These are phyloP conservation scores for Erodium texanum DNA, from an alignment of 441 rosid species.

Conservation along the genomic window DNA sequence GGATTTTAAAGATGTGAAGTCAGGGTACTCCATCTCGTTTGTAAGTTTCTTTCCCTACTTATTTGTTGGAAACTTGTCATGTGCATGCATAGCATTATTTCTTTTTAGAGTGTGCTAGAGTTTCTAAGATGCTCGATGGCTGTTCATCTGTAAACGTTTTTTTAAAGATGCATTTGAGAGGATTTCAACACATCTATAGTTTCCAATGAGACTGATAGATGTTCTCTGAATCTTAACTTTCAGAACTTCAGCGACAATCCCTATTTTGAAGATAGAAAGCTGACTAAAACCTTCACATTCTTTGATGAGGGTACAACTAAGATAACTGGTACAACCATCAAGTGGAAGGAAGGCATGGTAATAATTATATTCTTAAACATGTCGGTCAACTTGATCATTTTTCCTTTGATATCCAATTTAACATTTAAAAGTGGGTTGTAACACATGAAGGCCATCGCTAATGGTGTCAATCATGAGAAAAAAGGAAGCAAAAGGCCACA, in stretches of 20 bases:
- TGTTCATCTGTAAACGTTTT: not conserved
- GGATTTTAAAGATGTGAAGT: constrained; percentile 89
- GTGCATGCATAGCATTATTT: not conserved
- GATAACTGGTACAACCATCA: constrained; percentile 70
- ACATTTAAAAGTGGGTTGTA: constrained; percentile 19
- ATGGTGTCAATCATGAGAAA: constrained; percentile 77
- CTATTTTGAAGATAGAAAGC: constrained; percentile 74
- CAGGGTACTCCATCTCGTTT: constrained; percentile 84
- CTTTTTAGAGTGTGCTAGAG: not conserved
- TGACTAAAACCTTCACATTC: constrained; percentile 72
- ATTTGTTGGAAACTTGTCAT: not conserved
- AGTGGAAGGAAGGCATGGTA: constrained; percentile 95
- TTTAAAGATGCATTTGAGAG: not conserved
- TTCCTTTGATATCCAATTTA: constrained; percentile 6
- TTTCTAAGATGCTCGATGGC: not conserved
- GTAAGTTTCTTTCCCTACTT: constrained; percentile 35
- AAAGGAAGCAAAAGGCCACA: constrained; percentile 77
- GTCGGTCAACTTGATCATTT: constrained; percentile 2
- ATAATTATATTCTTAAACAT: constrained; percentile 1
- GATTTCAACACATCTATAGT: not conserved
- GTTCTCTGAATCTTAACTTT: constrained; percentile 3
- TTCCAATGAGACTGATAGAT: not conserved
- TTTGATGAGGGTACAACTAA: constrained; percentile 78
- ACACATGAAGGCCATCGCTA: constrained; percentile 58
- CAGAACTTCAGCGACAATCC: constrained; percentile 81